Conservation (phyloP, 305 asterid genomes). For the Fraxinus sp. region DNA sequence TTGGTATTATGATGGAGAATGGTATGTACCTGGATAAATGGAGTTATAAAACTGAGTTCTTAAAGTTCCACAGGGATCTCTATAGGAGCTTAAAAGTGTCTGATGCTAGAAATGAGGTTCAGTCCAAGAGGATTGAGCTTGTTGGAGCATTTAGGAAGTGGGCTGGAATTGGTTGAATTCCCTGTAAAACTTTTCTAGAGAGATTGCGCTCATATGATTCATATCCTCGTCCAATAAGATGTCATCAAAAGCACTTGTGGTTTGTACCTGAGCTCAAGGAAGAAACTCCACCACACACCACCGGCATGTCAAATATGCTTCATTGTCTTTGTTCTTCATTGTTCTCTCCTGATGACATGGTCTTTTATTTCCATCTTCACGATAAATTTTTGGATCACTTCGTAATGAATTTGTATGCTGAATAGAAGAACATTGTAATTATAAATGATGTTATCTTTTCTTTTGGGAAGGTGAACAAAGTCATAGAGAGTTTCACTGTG, state of each 20-base stretch:
- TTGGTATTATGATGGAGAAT: conserved; percentile 56
- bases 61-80: conserved; percentile 75
- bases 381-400: conserved; percentile 36
- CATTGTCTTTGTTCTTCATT: background rate
- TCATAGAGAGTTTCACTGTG: conserved; percentile 54
- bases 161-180: conserved; percentile 46
- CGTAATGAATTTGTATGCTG: background rate
- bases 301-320: background rate
- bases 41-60: conserved; percentile 60
- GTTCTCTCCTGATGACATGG: background rate
- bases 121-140: conserved; percentile 61
- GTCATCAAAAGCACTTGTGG: background rate
- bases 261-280: background rate
- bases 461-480: conserved; percentile 54
- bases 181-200: background rate
- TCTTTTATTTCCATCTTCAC: conserved; percentile 16
- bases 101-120: conserved; percentile 63
- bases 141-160: conserved; percentile 71
- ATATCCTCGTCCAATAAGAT: conserved; percentile 1
- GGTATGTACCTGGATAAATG: conserved; percentile 71
- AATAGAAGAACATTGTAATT: background rate
- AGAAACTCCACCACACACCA: background rate
- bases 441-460: conserved; percentile 13
- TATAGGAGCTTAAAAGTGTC: conserved; percentile 47
- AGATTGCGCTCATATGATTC: background rate